Base-by-base conservation (phyloP, 345 rosid species). In the Populus deltoides region DNA sequence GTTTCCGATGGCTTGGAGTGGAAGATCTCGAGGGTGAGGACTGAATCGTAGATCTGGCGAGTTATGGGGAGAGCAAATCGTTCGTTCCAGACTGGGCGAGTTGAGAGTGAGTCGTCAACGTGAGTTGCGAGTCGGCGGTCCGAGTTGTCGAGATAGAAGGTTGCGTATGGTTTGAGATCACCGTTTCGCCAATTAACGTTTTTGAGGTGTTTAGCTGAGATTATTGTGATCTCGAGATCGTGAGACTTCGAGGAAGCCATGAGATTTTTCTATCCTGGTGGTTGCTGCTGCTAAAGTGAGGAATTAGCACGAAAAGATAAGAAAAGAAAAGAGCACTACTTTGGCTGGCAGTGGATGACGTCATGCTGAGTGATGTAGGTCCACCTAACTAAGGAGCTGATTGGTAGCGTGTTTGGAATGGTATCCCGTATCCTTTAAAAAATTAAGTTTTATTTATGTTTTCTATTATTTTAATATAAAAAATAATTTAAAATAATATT, bases 171-270 rank as follows among this genome's bases (percentile, higher is more conserved):
- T 24, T 78, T 78, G 49, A 78, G 76, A 65, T 71, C 81, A 13
- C 81, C 81, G 81, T n/a, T 78, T 25, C 70, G 33, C 81, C 81
- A 78, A 39, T 71, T 78, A 31, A 78, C 81, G 76, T 78, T 78
- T 70, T 78, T 78, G 51, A 78, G 81, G 38, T 78, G 81, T 47
- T 78, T 78, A 31, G 81, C 81, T n/a, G 81, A 72, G 76, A 78
- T 22, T 45, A 78, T 49, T 2, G 76, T 78, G 71, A 78, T 45
- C 51, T 71, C 81, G 35, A 78, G 72, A 17, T 71, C 72, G 38
- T 71, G 24, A 17, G 76, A 22, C 59, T n/a, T 72, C 36, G 68
- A 9, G 7, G 76, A 47, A 22, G 76, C 49, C 63, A 66, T 47
- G 65, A 18, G 22, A 24, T 9, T 59, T 59, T 24, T 59, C 65